Conservation (phyloP, 2,329 filamentous ascomycete species). For the Mariannaea sp. region DNA sequence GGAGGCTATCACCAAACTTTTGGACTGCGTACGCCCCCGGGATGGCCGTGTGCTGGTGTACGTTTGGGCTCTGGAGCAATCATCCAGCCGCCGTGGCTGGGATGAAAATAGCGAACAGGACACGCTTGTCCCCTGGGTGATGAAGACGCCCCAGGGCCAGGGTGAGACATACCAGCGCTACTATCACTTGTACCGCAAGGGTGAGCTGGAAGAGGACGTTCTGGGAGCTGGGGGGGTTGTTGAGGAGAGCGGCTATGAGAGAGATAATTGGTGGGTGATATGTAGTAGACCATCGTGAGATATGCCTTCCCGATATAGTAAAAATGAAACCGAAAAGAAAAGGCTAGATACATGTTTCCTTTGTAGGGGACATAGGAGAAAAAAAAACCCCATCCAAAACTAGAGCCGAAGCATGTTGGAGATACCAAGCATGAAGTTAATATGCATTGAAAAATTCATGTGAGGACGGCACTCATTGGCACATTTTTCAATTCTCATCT, state of each 20-base stretch:
- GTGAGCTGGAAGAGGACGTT: conserved; percentile 85
- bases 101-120: conserved; percentile 83
- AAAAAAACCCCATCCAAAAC: neutral
- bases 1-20: conserved; percentile 71
- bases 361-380: neutral
- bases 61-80: conserved; percentile 96
- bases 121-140: conserved; percentile 94
- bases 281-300: conserved; percentile 40
- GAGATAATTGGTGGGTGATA: conserved; percentile 98
- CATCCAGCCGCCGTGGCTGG: conserved; percentile 85
- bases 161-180: conserved; percentile 78
- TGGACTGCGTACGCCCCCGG: conserved; percentile 64
- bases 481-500: conserved; percentile 17
- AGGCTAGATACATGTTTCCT: conserved; percentile 7
- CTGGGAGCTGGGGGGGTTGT: conserved; percentile 74
- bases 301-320: too few species aligned
- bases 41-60: conserved; percentile 80
- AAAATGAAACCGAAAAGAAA: conserved; percentile 7
- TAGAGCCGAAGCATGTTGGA: neutral
- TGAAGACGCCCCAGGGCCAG: conserved; percentile 48
- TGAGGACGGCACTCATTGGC: conserved; percentile 12
- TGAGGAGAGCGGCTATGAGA: conserved; percentile 85
- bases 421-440: neutral
- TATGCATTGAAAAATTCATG: conserved; percentile 16
- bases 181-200: conserved; percentile 88